Evolutionary conservation across 2,329 filamentous ascomycete genomes (phyloP), one percentile per base, ranked within the genome.

Genomic region (Daldinia sp.): DNA sequence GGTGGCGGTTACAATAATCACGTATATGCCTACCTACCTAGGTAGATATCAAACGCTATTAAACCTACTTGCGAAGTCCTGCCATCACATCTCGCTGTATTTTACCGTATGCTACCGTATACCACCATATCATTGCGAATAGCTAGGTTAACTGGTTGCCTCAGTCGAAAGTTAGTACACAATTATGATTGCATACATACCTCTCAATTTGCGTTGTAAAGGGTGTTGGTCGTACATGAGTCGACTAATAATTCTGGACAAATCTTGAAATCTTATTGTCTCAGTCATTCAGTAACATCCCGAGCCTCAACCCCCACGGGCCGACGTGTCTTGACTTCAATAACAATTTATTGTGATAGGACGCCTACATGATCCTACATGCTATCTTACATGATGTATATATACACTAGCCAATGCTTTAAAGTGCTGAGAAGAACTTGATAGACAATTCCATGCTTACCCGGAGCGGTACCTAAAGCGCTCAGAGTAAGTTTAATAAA

Each of bases 241-340:
- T 32, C 15, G 17, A 7, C 13, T 50, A 30, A 13, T 35, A 25
- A 23, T 35, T 11, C 13, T 23, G 19, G 47, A 35, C 30, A n/a
- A 50, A 17, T 50, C 13, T 50, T 32, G 25, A 7, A 6, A 5
- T 13, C 9, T 35, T 37, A 13, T 21, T 25, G 32, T 39, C 13
- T 35, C 3, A n/a, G 7, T 15, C 8, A 29, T 15, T 55, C 41
- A 19, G 39, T 45, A 19, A 47, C n/a, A 41, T 55, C 27, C 54
- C 35, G 27, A 51, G 15, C 41, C 6, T 45, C 21, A 32, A 37
- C 54, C 27, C 39, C 21, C 8, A 47, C n/a, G 21, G 41, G 34
- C 25, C 50, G 41, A 50, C 9, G 43, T 27, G 49, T 58, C 37
- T 55, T 45, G 41, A 52, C 34, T 30, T 55, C 43, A 17, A 62